Evolutionary conservation across 2,329 filamentous ascomycete genomes (phyloP).

Genomic region (Aspergillus sp.): DNA sequence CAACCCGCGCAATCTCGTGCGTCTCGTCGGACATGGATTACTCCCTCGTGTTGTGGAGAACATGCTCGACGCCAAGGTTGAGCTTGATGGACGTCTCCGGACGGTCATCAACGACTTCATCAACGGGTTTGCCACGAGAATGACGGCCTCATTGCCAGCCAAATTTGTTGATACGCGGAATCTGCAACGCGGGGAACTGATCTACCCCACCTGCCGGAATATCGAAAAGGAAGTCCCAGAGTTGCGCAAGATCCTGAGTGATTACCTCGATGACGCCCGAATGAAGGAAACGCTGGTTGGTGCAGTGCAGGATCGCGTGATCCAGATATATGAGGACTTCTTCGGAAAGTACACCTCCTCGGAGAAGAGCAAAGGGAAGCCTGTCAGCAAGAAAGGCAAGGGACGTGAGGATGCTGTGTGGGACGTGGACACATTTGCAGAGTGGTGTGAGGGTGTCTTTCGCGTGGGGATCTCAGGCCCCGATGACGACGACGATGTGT

Average conservation of each 20-base stretch:
- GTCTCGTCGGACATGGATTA: constrained; percentile 57
- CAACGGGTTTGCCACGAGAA: constrained; percentile 55
- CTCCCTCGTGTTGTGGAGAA: constrained; percentile 67
- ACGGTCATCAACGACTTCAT: constrained; percentile 67
- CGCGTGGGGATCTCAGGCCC: constrained; percentile 46
- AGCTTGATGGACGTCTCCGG: constrained; percentile 62
- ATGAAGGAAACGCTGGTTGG: constrained; percentile 66
- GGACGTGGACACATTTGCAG: constrained; percentile 64
- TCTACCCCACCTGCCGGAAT: constrained; percentile 50
- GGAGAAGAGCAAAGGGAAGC: constrained; percentile 37
- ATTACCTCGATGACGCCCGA: constrained; percentile 64
- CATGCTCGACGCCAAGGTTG: constrained; percentile 69
- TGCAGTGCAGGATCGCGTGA: constrained; percentile 63
- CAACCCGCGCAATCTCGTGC: constrained; percentile 62
- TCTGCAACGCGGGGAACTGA: constrained; percentile 40
- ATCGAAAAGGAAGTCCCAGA: constrained; percentile 59
- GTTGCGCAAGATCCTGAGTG: constrained; percentile 57
- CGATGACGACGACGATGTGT: constrained; percentile 19
- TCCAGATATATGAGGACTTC: constrained; percentile 64
- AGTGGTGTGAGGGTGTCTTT: constrained; percentile 62
- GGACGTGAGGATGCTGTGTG: constrained; percentile 61
- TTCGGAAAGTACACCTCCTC: constrained; percentile 52
- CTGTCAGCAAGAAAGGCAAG: constrained; percentile 54
- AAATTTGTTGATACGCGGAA: constrained; percentile 39
- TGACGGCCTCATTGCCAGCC: constrained; percentile 51